phyloP scores from a whole-genome alignment of 208 protist genomes.

The Crithidia expoeki region DNA sequence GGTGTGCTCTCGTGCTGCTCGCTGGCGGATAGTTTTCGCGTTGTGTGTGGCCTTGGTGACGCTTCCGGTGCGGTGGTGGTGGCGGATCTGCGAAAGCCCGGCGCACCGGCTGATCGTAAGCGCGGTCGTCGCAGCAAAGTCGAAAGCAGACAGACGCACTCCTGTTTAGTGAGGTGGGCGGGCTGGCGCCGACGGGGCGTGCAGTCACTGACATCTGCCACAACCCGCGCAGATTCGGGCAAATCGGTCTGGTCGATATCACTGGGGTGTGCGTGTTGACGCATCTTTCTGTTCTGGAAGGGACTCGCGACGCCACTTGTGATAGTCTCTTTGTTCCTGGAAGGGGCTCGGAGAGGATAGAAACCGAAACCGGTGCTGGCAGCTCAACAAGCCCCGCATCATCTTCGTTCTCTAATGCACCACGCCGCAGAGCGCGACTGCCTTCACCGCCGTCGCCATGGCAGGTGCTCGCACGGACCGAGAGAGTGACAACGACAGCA shows the following conservation, averaged over 20 bases:
- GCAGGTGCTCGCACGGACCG: slow-evolving; percentile 4
- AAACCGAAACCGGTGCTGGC: neutral
- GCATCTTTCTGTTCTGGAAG: slow-evolving; percentile 44
- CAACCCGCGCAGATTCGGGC: slow-evolving; percentile 30
- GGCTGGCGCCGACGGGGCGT: slow-evolving; percentile 38
- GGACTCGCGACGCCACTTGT: neutral
- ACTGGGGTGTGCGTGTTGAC: slow-evolving; percentile 36
- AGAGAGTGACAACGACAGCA: neutral
- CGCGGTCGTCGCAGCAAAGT: neutral
- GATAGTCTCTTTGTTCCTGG: neutral
- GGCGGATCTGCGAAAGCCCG: slow-evolving; percentile 54
- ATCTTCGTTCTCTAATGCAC: neutral
- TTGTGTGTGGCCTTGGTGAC: slow-evolving; percentile 69
- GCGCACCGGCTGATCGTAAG: slow-evolving; percentile 8
- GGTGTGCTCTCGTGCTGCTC: slow-evolving; percentile 74
- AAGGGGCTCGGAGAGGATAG: neutral
- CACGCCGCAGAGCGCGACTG: neutral
- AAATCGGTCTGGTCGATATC: slow-evolving; percentile 63
- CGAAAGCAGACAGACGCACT: slow-evolving; percentile 11
- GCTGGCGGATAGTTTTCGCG: slow-evolving; percentile 56
- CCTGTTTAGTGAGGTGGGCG: slow-evolving; percentile 11
- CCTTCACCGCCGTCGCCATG: slow-evolving; percentile 10
- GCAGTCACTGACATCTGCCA: slow-evolving; percentile 52
- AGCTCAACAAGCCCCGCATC: neutral
- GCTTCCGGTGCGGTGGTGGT: slow-evolving; percentile 56